phyloP scores from a whole-genome alignment of 108 stramenopile species.

The Cyclotella cryptica region DNA sequence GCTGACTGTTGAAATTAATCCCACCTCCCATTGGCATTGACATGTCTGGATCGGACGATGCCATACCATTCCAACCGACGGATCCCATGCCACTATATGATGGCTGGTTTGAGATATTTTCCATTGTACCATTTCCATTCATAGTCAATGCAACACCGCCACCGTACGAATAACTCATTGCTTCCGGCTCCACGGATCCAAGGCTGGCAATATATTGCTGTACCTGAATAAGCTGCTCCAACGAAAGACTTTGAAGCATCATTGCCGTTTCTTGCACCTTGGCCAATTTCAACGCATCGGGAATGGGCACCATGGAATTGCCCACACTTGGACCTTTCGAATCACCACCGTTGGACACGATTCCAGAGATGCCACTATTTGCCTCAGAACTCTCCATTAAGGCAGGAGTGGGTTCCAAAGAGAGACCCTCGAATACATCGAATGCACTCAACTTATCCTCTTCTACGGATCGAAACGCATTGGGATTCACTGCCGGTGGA shows the following conservation, averaged over 20 bases:
- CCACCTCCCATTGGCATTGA: too few species aligned
- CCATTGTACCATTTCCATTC: background rate
- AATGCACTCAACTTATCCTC: slow-evolving; percentile 51
- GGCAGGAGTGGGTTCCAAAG: slow-evolving; percentile 47
- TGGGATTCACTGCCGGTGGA: slow-evolving; percentile 22
- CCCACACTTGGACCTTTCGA: too few species aligned
- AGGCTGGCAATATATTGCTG: slow-evolving; percentile 41
- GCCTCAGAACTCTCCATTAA: background rate
- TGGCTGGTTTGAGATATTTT: too few species aligned
- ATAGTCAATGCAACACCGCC: slow-evolving; percentile 13
- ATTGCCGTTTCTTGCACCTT: slow-evolving; percentile 30
- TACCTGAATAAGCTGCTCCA: slow-evolving; percentile 39
- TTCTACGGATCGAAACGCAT: slow-evolving; percentile 33
- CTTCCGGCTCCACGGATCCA: background rate
- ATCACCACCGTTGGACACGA: background rate
- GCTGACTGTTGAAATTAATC: too few species aligned
- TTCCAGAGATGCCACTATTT: background rate
- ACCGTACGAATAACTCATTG: background rate
- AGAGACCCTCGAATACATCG: slow-evolving; percentile 61
- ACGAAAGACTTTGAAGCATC: slow-evolving; percentile 42
- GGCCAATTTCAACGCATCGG: background rate
- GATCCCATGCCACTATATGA: too few species aligned
- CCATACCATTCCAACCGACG: too few species aligned
- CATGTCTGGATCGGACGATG: too few species aligned
- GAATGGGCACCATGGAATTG: too few species aligned